These are phyloP conservation scores for Ogataea methanolica DNA, from an alignment of 805 yeast species.

Conservation along the genomic window DNA sequence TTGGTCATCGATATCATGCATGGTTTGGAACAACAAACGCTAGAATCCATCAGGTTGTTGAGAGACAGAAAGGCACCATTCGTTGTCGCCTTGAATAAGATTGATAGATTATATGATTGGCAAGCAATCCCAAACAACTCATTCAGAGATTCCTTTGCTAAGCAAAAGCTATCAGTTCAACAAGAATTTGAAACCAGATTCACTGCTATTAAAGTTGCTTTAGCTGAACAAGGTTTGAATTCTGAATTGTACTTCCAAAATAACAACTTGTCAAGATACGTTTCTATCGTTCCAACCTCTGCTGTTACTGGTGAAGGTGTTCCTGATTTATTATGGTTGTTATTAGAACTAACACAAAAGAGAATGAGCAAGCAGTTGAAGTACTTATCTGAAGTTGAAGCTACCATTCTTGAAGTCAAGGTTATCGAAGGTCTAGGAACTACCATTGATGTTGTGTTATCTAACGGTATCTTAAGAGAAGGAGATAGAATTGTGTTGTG, in stretches of 20 bases:
- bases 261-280: constrained; percentile 88
- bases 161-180: constrained; percentile 80
- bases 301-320: constrained; percentile 99
- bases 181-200: constrained; percentile 88
- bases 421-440: constrained; percentile 98
- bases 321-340: constrained; percentile 94
- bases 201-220: constrained; percentile 78
- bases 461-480: constrained; percentile 93
- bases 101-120: constrained; percentile 98
- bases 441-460: constrained; percentile 93
- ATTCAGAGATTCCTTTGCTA: constrained; percentile 87
- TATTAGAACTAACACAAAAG: constrained; percentile 93
- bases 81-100: constrained; percentile 93
- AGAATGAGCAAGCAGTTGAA: constrained; percentile 98
- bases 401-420: constrained; percentile 95
- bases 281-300: constrained; percentile 96
- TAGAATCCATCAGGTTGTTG: constrained; percentile 86
- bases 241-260: constrained; percentile 95
- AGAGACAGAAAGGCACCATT: constrained; percentile 98
- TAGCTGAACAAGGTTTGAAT: constrained; percentile 97
- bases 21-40: constrained; percentile 96
- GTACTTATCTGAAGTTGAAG: constrained; percentile 91
- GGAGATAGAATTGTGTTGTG: constrained; percentile 95
- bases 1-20: constrained; percentile 98
- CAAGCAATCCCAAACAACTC: constrained; percentile 84